These are phyloP conservation scores for Fraxinus latifolia DNA, from an alignment of 305 asterid genomes.

Conservation along the genomic window DNA sequence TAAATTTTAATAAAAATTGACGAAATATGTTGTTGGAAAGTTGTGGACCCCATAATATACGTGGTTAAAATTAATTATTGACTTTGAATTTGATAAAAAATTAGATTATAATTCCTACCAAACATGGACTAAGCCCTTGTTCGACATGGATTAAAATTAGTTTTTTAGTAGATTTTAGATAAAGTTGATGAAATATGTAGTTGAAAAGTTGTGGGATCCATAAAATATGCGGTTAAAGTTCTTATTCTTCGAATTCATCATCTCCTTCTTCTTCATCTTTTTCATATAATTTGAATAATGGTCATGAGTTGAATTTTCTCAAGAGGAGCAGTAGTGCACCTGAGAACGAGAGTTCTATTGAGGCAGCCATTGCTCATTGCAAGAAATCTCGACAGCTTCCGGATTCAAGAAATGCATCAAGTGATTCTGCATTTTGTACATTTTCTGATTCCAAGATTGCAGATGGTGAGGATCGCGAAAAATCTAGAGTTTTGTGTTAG, in stretches of 20 bases:
- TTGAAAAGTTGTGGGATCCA: no score
- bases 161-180: no score
- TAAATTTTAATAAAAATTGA: no score
- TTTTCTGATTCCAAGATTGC: slow-evolving; percentile 22
- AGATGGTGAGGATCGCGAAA: slow-evolving; percentile 22
- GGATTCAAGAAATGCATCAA: slow-evolving; percentile 22
- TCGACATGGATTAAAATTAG: no score
- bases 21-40: no score
- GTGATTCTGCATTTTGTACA: background rate
- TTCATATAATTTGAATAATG: slow-evolving; percentile 43
- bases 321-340: slow-evolving; percentile 68
- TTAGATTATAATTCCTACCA: no score
- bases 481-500: slow-evolving; percentile 1
- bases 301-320: slow-evolving; percentile 36
- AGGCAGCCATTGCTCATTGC: slow-evolving; percentile 92
- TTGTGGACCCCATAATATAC: no score
- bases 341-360: slow-evolving; percentile 66
- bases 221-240: background rate
- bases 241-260: slow-evolving; percentile 33
- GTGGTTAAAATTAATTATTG: no score
- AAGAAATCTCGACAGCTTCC: slow-evolving; percentile 53
- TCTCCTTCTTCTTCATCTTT: slow-evolving; percentile 40
- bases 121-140: no score
- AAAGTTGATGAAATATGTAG: no score
- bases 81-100: no score